Base-by-base conservation (phyloP, 1,284 basidiomycete species). In the Volvariella surrecta region DNA sequence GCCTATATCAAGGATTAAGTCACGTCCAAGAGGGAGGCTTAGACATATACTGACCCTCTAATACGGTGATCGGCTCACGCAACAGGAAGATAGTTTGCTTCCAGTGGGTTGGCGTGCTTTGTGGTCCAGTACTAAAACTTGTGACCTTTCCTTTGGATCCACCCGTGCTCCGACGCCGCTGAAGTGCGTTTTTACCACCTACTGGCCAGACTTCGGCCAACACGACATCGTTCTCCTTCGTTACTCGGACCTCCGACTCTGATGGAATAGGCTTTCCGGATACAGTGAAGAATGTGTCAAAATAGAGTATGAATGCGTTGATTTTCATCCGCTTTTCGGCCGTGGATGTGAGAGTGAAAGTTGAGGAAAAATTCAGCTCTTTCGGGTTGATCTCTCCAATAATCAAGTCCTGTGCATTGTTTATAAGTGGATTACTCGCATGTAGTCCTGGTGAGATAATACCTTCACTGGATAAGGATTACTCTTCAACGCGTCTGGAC, bases 41-140 rank as follows among this genome's bases (percentile, higher is more conserved):
- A 45, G 20, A n/a, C 21, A 41, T 13, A 32, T 24, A 50, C 40
- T 11, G 46, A 83, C 91, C 92, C 60, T 86, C 76, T 6, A 74
- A 67, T 0, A 88, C 82, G 18, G 62, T 56, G 47, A 98, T 76
- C 0, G 91, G 87, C 42, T 92, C 78, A 44, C 79, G 74, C 49
- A 99, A 69, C 50, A 98, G 65, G 62, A 99, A 96, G 9, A 93
- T 57, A 0, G 94, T 94, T 59, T 99, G 95, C 61, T 95, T 95
- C 95, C 95, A 99, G 61, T 99, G 95, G n/a, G 95, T 99, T 17
- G 88, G 81, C 39, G 81, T 78, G 49, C 88, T 89, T 53, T 66
- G 64, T 3, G 95, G 92, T 0, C 92, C 90, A 0, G 95, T 99
- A 50, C 91, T 95, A 62, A 98, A 98, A 59, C 86, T 89, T 6